These are phyloP conservation scores for Rhynchosporium secalis DNA, from an alignment of 2,329 filamentous ascomycete genomes.

Conservation along the genomic window DNA sequence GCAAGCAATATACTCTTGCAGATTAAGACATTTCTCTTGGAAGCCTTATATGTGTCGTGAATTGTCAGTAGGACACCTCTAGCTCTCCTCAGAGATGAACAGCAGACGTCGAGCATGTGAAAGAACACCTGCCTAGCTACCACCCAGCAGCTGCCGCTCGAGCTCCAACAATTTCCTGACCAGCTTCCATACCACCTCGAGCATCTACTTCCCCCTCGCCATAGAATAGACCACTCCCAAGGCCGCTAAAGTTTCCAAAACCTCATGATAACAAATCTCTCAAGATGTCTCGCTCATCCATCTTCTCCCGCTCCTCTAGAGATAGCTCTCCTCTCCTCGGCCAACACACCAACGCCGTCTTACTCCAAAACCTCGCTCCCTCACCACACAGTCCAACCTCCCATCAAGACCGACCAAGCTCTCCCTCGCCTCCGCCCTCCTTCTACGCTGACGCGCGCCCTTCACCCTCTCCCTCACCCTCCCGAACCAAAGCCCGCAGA, in stretches of 20 bases:
- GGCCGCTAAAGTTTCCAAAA: background rate
- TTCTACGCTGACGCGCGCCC: constrained; percentile 33
- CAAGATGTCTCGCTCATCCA: constrained; percentile 32
- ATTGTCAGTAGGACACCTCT: constrained; percentile 3
- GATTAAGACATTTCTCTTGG: background rate
- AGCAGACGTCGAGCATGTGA: constrained; percentile 24
- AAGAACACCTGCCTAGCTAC: constrained; percentile 20
- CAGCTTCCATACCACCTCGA: background rate
- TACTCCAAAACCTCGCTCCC: constrained; percentile 33
- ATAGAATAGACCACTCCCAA: background rate
- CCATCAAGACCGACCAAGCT: constrained; percentile 17
- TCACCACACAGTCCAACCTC: constrained; percentile 26
- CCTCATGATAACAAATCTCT: background rate
- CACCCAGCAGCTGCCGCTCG: constrained; percentile 16
- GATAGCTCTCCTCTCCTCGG: constrained; percentile 31
- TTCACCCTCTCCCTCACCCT: constrained; percentile 23
- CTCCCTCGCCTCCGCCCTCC: constrained; percentile 32
- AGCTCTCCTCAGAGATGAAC: constrained; percentile 16
- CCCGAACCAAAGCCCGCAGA: constrained; percentile 22
- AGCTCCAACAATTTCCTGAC: constrained; percentile 11
- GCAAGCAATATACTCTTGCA: too few species aligned
- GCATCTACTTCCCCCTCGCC: background rate
- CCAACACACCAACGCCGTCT: constrained; percentile 27
- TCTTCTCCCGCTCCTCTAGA: constrained; percentile 30
- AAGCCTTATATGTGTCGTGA: background rate